These are phyloP conservation scores for Elsinoe australis DNA, from an alignment of 2,329 filamentous ascomycete species.

Conservation along the genomic window DNA sequence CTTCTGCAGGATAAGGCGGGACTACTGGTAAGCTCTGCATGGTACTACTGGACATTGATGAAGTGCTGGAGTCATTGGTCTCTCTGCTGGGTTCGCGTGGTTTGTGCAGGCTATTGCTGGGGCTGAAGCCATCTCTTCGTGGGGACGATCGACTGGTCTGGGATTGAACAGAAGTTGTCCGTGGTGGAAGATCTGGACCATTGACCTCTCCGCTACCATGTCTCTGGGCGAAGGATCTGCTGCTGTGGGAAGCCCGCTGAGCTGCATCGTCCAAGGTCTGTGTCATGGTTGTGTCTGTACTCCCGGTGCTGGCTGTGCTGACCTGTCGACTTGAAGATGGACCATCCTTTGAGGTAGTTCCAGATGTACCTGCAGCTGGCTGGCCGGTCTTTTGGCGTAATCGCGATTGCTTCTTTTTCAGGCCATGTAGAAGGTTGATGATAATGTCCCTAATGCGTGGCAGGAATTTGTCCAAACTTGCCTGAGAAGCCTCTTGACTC, in stretches of 20 bases:
- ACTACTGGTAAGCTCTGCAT: conserved; percentile 71
- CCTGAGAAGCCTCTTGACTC: conserved; percentile 89
- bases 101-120: conserved; percentile 29
- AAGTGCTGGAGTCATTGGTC: conserved; percentile 47
- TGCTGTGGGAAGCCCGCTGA: conserved; percentile 34
- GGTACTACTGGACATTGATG: conserved; percentile 63
- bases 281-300: conserved; percentile 38
- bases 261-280: conserved; percentile 38
- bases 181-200: conserved; percentile 40
- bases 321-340: conserved; percentile 33
- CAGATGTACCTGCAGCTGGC: conserved; percentile 41
- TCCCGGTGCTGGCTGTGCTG: conserved; percentile 42
- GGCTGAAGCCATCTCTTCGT: conserved; percentile 33
- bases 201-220: conserved; percentile 36
- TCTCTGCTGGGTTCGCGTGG: conserved; percentile 26
- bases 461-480: conserved; percentile 88
- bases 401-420: conserved; percentile 95
- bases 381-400: conserved; percentile 53
- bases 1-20: conserved; percentile 62
- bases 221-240: conserved; percentile 33
- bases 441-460: conserved; percentile 96
- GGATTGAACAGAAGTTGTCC: conserved; percentile 39
- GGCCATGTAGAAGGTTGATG: conserved; percentile 88
- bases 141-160: conserved; percentile 38
- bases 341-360: conserved; percentile 22